Evolutionary conservation across 1,284 basidiomycete species (phyloP), one percentile per base, ranked within the genome.

Genomic region (Coriolopsis trogii): DNA sequence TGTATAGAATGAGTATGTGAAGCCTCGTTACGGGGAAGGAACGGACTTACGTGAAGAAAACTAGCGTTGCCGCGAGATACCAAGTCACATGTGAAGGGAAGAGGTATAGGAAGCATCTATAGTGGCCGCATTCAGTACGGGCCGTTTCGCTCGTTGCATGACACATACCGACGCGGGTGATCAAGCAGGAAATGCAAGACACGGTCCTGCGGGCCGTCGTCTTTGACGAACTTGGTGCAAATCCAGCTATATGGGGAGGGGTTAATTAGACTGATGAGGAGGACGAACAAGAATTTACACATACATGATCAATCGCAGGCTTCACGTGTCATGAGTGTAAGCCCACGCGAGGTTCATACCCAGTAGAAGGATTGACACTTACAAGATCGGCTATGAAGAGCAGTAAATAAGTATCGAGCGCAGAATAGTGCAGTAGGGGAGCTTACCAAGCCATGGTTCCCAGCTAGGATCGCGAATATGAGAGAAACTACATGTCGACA

Each of bases 1-100:
- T 31, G 24, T n/a, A n/a, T n/a, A n/a, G n/a, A n/a, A n/a, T n/a
- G n/a, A n/a, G n/a, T n/a, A n/a, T n/a, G n/a, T n/a, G n/a, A n/a
- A n/a, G n/a, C n/a, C n/a, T n/a, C n/a, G n/a, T n/a, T n/a, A n/a
- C n/a, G n/a, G n/a, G n/a, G n/a, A n/a, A n/a, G n/a, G 6, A 37
- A 53, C 75, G 6, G 71, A 66, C 67, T 4, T 42, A 80, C 78
- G 77, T 82, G 63, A 81, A 76, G 9, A 68, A 41, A 8, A 75
- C 53, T 3, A 82, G 62, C 20, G 69, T 70, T 8, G 85, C 75
- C 1, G 85, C 65, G 15, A 94, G 74, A 59, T 90, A 91, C 87
- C 89, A 91, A 2, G 90, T 93, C 64, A 93, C 90, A 47, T 88
- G 87, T 16, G 85, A 83, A 0, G 91, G 91, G 63, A 95, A 93